Base-by-base conservation (phyloP, 139 green algal species). In the Chlamydomonas applanata region DNA sequence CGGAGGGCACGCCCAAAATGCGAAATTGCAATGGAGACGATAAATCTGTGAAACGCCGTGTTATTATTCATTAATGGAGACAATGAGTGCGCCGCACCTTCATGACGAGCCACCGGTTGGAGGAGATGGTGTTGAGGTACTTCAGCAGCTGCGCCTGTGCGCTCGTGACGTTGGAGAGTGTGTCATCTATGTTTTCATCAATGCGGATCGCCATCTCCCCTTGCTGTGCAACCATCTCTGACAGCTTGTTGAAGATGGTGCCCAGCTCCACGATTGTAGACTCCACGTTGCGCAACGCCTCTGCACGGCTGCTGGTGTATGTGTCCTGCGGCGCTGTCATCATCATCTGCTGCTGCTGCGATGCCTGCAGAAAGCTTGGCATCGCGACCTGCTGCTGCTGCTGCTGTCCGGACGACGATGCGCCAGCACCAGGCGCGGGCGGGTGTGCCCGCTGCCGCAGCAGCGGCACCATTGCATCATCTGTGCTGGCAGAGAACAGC, bases 181-280 rank as follows among this genome's bases (percentile, higher is more conserved):
- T 94, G 54, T 99, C 96, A 25, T 97, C 92, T 22, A 99, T 83
- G 83, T 99, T 98, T 35, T 98, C 94, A 77, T 99, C 96, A 66
- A 99, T 99, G 33, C 96, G 90, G 25, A 95, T 82, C 2, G 95
- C 90, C 83, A 98, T 86, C 83, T 98, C 95, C 16, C 95, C 95
- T 74, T 88, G 79, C 46, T 83, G 67, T 13, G 74, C 71, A 63
- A 98, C 96, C 90, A 99, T 96, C 49, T 95, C 90, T 2, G 93
- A 91, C 49, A 99, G 89, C 86, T 99, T 92, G 64, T 94, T 91
- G 85, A 99, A 99, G 52, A 99, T 99, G 73, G 74, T 88, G n/a
- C 96, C 94, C 52, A 99, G 89, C 85, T 99, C 96, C 36, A 93
- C 85, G 46, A 99, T 99, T 4, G 96, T 99, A 53, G 83, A 83